These are phyloP conservation scores for Gnomoniopsis smithogilvyi DNA, from an alignment of 2,329 filamentous ascomycete genomes.

Conservation along the genomic window DNA sequence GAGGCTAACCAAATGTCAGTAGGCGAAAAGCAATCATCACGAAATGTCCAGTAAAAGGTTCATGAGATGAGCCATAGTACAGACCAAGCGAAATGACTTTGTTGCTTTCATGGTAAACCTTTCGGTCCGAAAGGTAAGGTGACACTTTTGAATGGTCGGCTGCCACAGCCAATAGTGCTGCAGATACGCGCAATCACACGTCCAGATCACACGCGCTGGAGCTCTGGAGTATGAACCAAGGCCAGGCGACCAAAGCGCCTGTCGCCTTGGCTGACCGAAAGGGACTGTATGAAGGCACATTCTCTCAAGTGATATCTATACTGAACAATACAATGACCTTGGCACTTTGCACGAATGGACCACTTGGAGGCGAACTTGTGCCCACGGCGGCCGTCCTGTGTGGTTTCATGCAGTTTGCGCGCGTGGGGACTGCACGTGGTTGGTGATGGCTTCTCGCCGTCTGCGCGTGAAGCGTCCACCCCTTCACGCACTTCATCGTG, in stretches of 20 bases:
- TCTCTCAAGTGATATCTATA: not conserved
- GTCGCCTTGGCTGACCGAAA: not conserved
- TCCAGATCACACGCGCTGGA: not conserved
- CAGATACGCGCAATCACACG: constrained; percentile 6
- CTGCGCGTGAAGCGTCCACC: not conserved
- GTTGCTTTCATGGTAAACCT: not conserved
- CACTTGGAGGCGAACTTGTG: not conserved
- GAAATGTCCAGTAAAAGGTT: no score
- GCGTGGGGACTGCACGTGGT: not conserved
- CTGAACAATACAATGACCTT: not conserved
- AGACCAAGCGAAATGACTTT: not conserved
- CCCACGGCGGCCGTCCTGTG: not conserved
- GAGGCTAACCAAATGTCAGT: no score
- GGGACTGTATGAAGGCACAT: not conserved
- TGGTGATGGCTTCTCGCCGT: not conserved
- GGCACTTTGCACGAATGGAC: not conserved
- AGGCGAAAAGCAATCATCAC: no score
- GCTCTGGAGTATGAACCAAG: not conserved
- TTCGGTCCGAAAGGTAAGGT: constrained; percentile 9
- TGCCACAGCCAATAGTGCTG: constrained; percentile 9
- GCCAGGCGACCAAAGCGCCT: not conserved
- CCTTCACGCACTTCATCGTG: not conserved
- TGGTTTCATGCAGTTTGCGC: not conserved
- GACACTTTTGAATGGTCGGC: not conserved
- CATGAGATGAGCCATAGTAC: no score